These are phyloP conservation scores for Lanmaoa pseudosensibilis DNA, from an alignment of 768 basidiomycete species.

Conservation along the genomic window DNA sequence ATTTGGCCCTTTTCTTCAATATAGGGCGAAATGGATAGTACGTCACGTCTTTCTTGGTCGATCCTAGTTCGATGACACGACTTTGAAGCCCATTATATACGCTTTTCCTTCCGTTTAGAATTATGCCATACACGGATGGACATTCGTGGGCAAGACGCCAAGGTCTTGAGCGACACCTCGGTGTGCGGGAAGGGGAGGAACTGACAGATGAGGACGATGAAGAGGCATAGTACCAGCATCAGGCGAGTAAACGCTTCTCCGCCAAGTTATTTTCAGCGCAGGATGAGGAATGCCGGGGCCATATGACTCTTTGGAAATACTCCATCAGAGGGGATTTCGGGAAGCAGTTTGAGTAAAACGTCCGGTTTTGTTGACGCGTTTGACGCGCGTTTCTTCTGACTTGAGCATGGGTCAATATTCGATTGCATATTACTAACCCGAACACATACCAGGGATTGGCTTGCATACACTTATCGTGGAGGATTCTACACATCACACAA, in stretches of 20 bases:
- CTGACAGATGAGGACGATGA: conserved; percentile 79
- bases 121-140: conserved; percentile 84
- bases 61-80: not conserved
- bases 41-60: conserved; percentile 34
- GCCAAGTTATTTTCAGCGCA: not conserved
- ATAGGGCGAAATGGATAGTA: conserved; percentile 79
- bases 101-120: conserved; percentile 77
- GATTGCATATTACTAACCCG: conserved; percentile 7
- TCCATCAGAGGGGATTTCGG: conserved; percentile 16
- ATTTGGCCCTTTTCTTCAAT: conserved; percentile 87
- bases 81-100: conserved; percentile 65
- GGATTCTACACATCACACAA: not conserved
- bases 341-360: conserved; percentile 24
- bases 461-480: not conserved
- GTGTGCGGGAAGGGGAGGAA: conserved; percentile 76
- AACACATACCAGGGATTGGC: not conserved
- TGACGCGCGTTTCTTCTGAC: conserved; percentile 22
- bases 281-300: conserved; percentile 76
- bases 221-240: conserved; percentile 9
- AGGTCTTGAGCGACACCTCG: conserved; percentile 61
- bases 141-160: conserved; percentile 70
- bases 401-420: not conserved
- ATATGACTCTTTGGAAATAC: conserved; percentile 68
- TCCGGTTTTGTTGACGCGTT: conserved; percentile 20
- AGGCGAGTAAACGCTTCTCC: conserved; percentile 2